Evolutionary conservation across 2,329 filamentous ascomycete genomes (phyloP), one percentile per base, ranked within the genome.

Genomic region (Cladosporium sp.): DNA sequence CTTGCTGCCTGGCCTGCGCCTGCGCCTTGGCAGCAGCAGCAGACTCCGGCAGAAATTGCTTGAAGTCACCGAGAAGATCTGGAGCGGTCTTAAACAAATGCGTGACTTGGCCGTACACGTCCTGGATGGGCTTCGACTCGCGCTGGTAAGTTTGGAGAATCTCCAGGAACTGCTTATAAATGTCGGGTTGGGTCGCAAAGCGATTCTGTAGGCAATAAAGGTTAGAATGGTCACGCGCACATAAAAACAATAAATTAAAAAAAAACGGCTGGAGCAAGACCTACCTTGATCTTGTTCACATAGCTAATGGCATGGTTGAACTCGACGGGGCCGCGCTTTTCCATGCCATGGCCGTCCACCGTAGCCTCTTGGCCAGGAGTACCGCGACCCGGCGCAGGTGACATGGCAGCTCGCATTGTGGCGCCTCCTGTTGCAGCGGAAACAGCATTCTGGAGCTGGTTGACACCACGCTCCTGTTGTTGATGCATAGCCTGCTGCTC

Each of bases 281-380:
- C 68, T 72, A 93, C 91, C 84, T 98, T 98, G 63, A 98, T 98
- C 73, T 98, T 98, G 67, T 98, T 98, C 49, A 98, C 93, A 63
- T 98, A 98, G 67, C 91, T 97, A 56, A 98, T 98, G 0, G 93
- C 93, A 71, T 98, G 93, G 66, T 98, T 98, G 69, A 98, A 98
- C 65, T 98, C 93, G 15, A 98, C 93, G 1, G 93, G 93, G 0
- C 91, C 92, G 50, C 91, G 83, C 65, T 93, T 94, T 68, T 94
- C 91, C 66, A 88, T 60, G 46, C 75, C 53, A 77, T 76, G 38
- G 81, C 82, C 60, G 18, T 51, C 54, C 13, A 25, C 38, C 22
- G 52, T 55, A 41, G 42, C 66, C 27, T 72, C 78, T 54, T 79
- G 78, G 53, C 81, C 78, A 36, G 74, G 73, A 39, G 77, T 68